A percentile compares a stretch with the other conserved stretches of the same genome.
Conservation (phyloP, 371 early-diverging fungal species). For the Massospora cicadina region DNA sequence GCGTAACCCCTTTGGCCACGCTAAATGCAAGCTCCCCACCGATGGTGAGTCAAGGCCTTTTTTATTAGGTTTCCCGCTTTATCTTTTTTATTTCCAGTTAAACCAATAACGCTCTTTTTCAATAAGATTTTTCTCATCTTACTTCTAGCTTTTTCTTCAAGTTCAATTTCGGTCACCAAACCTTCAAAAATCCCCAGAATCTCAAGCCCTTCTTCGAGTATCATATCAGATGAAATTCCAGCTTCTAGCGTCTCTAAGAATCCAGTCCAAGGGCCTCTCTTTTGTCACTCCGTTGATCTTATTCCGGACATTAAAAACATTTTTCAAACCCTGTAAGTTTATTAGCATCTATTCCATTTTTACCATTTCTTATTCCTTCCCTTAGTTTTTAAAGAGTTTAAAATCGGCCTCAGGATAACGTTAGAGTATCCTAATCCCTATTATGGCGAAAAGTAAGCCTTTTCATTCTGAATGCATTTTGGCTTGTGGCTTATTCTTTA, state of each 20-base stretch:
- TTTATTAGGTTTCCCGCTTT: background rate
- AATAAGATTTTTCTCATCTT: background rate
- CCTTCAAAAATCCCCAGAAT: background rate
- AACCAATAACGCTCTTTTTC: background rate
- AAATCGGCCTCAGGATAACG: background rate
- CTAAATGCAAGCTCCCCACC: background rate
- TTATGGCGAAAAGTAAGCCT: background rate
- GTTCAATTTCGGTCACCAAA: background rate
- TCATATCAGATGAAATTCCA: background rate
- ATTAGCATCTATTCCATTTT: background rate
- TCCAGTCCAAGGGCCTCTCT: background rate
- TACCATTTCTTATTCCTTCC: background rate
- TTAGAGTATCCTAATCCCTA: slow-evolving; percentile 2
- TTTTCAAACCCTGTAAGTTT: slow-evolving; percentile 6
- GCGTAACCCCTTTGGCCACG: background rate
- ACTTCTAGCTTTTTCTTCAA: background rate
- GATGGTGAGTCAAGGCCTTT: background rate
- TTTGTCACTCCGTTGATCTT: background rate
- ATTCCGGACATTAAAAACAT: background rate
- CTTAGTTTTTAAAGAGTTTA: background rate
- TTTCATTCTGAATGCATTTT: background rate
- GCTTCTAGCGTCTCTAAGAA: background rate
- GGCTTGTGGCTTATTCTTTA: background rate
- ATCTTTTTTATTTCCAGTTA: background rate
- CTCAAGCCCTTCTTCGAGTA: background rate